These are phyloP conservation scores for Claviceps arundinis DNA, from an alignment of 2,329 filamentous ascomycete genomes.

Conservation along the genomic window DNA sequence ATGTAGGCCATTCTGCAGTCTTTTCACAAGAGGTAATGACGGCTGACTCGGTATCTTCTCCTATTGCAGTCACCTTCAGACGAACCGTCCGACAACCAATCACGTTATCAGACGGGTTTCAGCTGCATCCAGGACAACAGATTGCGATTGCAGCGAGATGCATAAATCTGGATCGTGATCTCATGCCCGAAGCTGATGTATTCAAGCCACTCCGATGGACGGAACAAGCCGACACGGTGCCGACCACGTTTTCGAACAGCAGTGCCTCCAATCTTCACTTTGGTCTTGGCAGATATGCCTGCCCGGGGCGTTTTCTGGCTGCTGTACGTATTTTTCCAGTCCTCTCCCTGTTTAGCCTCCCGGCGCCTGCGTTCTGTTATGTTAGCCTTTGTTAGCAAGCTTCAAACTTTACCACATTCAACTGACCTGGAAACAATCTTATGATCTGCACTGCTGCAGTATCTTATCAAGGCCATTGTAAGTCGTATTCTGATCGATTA, in stretches of 20 bases:
- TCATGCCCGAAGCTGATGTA: slow-evolving; percentile 2
- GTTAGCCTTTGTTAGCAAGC: too few species aligned
- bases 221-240: background rate
- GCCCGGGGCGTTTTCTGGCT: slow-evolving; percentile 10
- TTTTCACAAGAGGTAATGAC: background rate
- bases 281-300: slow-evolving; percentile 9
- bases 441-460: background rate
- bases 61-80: slow-evolving; percentile 7
- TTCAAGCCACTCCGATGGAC: slow-evolving; percentile 7
- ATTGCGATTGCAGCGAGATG: slow-evolving; percentile 7
- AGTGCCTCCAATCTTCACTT: slow-evolving; percentile 9
- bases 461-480: slow-evolving; percentile 8
- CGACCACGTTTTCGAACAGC: slow-evolving; percentile 6
- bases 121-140: slow-evolving; percentile 6
- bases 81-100: slow-evolving; percentile 7
- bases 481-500: slow-evolving; percentile 8
- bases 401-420: too few species aligned
- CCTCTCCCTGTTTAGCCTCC: too few species aligned
- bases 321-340: slow-evolving; percentile 1
- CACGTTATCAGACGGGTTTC: slow-evolving; percentile 7
- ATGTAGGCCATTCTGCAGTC: slow-evolving; percentile 1
- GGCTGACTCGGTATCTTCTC: background rate
- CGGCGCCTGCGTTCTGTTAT: too few species aligned
- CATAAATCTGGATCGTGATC: slow-evolving; percentile 5
- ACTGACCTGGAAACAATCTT: too few species aligned